These are phyloP conservation scores for Trametes cingulata DNA, from an alignment of 768 basidiomycete species.

Conservation along the genomic window DNA sequence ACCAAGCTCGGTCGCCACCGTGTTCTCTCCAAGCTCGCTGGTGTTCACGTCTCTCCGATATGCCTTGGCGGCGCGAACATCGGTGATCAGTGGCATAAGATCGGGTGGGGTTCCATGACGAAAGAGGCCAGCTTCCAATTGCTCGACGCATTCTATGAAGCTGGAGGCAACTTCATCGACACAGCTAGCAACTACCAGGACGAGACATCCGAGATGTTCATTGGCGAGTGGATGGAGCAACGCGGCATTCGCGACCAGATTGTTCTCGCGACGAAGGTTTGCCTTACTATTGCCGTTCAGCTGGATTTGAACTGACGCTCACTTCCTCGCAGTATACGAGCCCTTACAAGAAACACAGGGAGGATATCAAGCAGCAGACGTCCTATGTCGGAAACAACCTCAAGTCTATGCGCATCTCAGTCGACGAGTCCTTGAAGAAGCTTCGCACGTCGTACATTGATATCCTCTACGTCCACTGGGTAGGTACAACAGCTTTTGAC, in stretches of 20 bases:
- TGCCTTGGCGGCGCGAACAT: conserved; percentile 40
- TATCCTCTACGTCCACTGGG: background rate
- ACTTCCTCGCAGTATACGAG: too few species aligned
- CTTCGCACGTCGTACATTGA: background rate
- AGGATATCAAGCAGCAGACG: too few species aligned
- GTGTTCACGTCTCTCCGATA: conserved; percentile 40
- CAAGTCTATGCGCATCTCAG: too few species aligned
- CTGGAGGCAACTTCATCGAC: conserved; percentile 37
- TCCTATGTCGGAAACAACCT: background rate
- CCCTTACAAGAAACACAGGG: too few species aligned
- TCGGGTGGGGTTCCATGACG: conserved; percentile 35
- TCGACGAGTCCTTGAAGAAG: too few species aligned
- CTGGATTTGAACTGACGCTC: too few species aligned
- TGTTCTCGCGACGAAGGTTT: conserved; percentile 24
- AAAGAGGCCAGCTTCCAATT: conserved; percentile 40
- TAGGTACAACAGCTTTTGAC: too few species aligned
- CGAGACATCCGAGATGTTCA: conserved; percentile 38
- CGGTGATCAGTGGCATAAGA: conserved; percentile 39
- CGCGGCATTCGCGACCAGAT: conserved; percentile 40
- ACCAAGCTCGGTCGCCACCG: conserved; percentile 35
- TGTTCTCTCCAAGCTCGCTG: conserved; percentile 37
- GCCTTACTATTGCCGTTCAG: too few species aligned
- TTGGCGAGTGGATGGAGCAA: conserved; percentile 45
- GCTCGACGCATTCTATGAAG: conserved; percentile 40
- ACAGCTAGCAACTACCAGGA: conserved; percentile 42